phyloP scores from a whole-genome alignment of 73 alveolate genomes.

The Blepharisma japonicum region DNA sequence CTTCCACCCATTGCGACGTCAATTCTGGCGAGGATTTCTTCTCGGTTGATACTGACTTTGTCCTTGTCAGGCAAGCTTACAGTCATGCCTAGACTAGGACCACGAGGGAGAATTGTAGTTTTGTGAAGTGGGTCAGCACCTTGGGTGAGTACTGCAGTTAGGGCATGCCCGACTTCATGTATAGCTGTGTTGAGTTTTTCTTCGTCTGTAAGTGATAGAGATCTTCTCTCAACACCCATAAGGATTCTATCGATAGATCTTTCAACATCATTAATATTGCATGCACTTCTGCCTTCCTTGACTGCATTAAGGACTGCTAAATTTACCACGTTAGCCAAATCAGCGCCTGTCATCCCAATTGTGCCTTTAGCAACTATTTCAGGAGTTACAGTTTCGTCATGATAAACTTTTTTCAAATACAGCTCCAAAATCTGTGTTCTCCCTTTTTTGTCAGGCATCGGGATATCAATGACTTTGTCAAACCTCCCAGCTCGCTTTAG shows the following conservation, averaged over 20 bases:
- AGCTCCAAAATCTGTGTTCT: constrained; percentile 44
- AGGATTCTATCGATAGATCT: constrained; percentile 73
- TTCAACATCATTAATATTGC: constrained; percentile 55
- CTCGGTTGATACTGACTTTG: constrained; percentile 20
- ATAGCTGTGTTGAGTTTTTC: constrained; percentile 76
- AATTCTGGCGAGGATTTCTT: constrained; percentile 52
- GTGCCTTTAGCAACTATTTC: constrained; percentile 80
- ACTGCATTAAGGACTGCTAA: constrained; percentile 76
- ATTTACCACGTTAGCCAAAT: constrained; percentile 65
- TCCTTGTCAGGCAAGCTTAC: constrained; percentile 15
- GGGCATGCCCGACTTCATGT: constrained; percentile 87
- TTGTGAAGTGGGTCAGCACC: constrained; percentile 74
- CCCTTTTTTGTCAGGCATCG: constrained; percentile 35
- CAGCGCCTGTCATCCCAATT: constrained; percentile 94
- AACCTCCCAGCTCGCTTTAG: constrained; percentile 85
- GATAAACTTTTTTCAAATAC: constrained; percentile 63
- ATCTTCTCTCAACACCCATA: constrained; percentile 74
- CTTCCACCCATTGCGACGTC: constrained; percentile 74
- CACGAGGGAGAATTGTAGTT: constrained; percentile 84
- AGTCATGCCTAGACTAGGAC: constrained; percentile 45
- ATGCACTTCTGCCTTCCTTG: constrained; percentile 48
- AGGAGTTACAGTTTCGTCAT: constrained; percentile 52
- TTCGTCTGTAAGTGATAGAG: constrained; percentile 55
- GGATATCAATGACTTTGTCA: constrained; percentile 71
- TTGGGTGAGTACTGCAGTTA: constrained; percentile 53